A percentile compares a stretch with the other conserved stretches of the same genome.
Conservation (phyloP, 129 eudicot species). For the Helichrysum umbraculigerum region DNA sequence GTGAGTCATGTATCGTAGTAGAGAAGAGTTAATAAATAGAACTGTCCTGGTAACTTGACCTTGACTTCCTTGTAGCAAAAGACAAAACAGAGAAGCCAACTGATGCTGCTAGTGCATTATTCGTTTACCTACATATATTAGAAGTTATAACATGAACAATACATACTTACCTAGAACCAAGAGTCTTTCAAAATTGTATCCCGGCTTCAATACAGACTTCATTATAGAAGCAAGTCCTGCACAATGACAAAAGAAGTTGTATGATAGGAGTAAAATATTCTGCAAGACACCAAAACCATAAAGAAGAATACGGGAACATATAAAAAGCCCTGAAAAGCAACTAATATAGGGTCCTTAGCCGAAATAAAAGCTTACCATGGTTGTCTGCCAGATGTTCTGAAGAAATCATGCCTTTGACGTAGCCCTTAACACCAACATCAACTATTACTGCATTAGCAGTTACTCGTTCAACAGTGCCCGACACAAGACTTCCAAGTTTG, state of each 20-base stretch:
- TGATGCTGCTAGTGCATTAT: not conserved
- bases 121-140: not conserved
- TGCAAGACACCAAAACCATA: not conserved
- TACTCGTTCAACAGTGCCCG: constrained; percentile 75
- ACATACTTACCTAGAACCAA: constrained; percentile 69
- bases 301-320: not conserved
- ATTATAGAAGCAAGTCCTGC: constrained; percentile 73
- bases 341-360: not conserved
- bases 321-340: not conserved
- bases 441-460: constrained; percentile 56
- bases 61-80: too few relatives aligned
- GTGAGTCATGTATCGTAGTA: too few relatives aligned
- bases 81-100: not conserved
- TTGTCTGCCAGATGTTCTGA: constrained; percentile 89
- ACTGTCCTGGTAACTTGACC: too few relatives aligned
- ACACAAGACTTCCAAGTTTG: constrained; percentile 75
- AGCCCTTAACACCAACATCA: constrained; percentile 53
- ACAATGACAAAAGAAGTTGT: constrained; percentile 13
- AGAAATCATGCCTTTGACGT: constrained; percentile 66
- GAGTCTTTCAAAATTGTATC: constrained; percentile 75
- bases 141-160: not conserved
- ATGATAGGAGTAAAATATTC: constrained; percentile 6
- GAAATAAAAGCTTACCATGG: constrained; percentile 48
- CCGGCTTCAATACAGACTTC: constrained; percentile 68
- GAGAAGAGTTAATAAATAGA: too few relatives aligned